Percentiles rank a stretch among this genome's conserved stretches.
These are phyloP conservation scores for Amanita jacksonii DNA, from an alignment of 768 basidiomycete species.

Conservation along the genomic window DNA sequence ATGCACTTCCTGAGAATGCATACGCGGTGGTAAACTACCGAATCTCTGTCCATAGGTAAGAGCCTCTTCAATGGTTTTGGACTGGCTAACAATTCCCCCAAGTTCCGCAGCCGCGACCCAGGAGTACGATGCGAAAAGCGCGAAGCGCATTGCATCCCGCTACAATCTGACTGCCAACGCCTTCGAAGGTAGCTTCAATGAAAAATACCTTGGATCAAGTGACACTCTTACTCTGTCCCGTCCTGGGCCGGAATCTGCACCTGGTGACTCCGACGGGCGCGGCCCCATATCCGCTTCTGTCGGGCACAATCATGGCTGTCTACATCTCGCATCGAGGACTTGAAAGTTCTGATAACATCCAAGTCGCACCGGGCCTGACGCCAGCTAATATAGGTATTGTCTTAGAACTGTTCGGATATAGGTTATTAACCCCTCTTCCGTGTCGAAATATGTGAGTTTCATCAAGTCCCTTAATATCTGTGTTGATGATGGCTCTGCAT, in stretches of 20 bases:
- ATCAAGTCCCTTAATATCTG: too few relatives aligned
- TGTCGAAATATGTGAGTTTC: too few relatives aligned
- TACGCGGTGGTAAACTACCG: conserved; percentile 59
- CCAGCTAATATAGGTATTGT: too few relatives aligned
- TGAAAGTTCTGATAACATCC: too few relatives aligned
- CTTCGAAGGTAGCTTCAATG: conserved; percentile 42
- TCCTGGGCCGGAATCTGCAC: conserved; percentile 55
- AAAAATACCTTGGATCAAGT: conserved; percentile 23
- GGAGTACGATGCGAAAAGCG: conserved; percentile 33
- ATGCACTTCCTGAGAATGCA: conserved; percentile 71
- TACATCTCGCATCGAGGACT: conserved; percentile 27
- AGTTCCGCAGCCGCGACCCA: conserved; percentile 37
- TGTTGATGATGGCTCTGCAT: too few relatives aligned
- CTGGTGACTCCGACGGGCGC: conserved; percentile 47
- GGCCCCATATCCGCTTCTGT: conserved; percentile 39
- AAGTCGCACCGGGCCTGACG: too few relatives aligned
- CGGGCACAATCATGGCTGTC: conserved; percentile 56
- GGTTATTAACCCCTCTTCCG: too few relatives aligned
- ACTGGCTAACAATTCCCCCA: background rate
- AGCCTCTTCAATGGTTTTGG: conserved; percentile 5
- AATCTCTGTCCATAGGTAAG: conserved; percentile 49
- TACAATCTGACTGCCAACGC: conserved; percentile 52
- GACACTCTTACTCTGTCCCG: conserved; percentile 45
- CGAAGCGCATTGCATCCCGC: conserved; percentile 35
- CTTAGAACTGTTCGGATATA: too few relatives aligned